Conservation (phyloP, 345 rosid species). For the Aethionema arabicum region DNA sequence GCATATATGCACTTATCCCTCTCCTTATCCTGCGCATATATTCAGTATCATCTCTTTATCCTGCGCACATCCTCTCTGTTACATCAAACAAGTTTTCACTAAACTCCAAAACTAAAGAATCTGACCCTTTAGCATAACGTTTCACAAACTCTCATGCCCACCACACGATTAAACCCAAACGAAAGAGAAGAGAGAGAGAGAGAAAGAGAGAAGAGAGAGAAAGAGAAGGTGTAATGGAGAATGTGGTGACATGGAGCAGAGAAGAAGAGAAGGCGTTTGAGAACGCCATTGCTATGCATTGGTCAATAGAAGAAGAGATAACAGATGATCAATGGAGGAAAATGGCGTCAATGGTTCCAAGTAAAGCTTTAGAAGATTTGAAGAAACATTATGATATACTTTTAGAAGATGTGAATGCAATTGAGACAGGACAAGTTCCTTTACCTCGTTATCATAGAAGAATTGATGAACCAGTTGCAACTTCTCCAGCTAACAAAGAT, state of each 20-base stretch:
- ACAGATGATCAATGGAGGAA: constrained; percentile 61
- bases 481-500: constrained; percentile 44
- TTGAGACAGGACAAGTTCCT: constrained; percentile 65
- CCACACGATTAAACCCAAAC: constrained; percentile 40
- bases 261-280: constrained; percentile 87
- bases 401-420: constrained; percentile 66
- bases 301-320: constrained; percentile 42
- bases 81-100: constrained; percentile 10
- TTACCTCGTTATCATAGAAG: constrained; percentile 58
- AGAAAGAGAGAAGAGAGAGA: constrained; percentile 1
- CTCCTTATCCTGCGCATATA: constrained; percentile 18
- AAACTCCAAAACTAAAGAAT: constrained; percentile 35
- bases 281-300: constrained; percentile 72
- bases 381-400: constrained; percentile 61
- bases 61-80: constrained; percentile 15
- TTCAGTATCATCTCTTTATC: not conserved
- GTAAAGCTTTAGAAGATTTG: constrained; percentile 51
- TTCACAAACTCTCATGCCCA: constrained; percentile 34
- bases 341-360: constrained; percentile 70
- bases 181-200: constrained; percentile 13
- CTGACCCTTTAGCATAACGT: constrained; percentile 39
- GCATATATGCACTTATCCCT: not conserved
- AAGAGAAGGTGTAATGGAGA: constrained; percentile 44
- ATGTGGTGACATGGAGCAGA: constrained; percentile 59
- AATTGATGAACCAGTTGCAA: constrained; percentile 36